Evolutionary conservation across 2,329 filamentous ascomycete genomes (phyloP).

Genomic region (Tolypocladium tropicale): DNA sequence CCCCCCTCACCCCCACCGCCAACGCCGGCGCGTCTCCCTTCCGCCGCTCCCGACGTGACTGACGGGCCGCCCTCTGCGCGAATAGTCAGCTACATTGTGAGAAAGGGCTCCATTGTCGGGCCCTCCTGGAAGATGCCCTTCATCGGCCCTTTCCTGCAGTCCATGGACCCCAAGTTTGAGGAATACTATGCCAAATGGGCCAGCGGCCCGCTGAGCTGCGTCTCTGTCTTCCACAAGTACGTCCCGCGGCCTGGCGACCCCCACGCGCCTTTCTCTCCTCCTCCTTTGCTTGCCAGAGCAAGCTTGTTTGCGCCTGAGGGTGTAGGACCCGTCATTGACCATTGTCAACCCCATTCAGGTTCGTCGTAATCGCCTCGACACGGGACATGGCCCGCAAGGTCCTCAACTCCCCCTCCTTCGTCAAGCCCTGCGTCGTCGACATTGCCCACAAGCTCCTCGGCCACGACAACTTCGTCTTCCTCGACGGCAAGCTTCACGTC

Average conservation of each 20-base stretch:
- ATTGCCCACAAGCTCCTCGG: constrained; percentile 88
- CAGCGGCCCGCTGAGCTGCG: constrained; percentile 86
- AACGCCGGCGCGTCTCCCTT: not conserved
- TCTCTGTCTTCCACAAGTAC: constrained; percentile 98
- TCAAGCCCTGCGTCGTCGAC: constrained; percentile 96
- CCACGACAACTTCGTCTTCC: constrained; percentile 89
- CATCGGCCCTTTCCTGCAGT: constrained; percentile 92
- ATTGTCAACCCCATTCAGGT: constrained; percentile 43
- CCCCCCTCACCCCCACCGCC: not conserved
- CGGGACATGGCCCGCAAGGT: constrained; percentile 95
- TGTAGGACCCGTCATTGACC: not conserved
- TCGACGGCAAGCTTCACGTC: constrained; percentile 89
- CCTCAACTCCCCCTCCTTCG: constrained; percentile 84
- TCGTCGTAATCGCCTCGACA: constrained; percentile 91
- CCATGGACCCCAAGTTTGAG: constrained; percentile 82
- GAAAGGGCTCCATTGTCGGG: constrained; percentile 67
- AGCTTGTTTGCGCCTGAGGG: not conserved
- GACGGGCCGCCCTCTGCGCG: not conserved
- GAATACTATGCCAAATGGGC: constrained; percentile 89
- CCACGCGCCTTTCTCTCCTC: not conserved
- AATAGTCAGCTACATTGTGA: constrained; percentile 62
- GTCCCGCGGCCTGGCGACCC: constrained; percentile 14
- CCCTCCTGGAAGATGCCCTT: constrained; percentile 71
- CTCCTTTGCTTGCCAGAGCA: too few species aligned
- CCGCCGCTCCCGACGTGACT: not conserved